These are phyloP conservation scores for Colletotrichum eremochloae DNA, from an alignment of 2,329 filamentous ascomycete species.

Conservation along the genomic window DNA sequence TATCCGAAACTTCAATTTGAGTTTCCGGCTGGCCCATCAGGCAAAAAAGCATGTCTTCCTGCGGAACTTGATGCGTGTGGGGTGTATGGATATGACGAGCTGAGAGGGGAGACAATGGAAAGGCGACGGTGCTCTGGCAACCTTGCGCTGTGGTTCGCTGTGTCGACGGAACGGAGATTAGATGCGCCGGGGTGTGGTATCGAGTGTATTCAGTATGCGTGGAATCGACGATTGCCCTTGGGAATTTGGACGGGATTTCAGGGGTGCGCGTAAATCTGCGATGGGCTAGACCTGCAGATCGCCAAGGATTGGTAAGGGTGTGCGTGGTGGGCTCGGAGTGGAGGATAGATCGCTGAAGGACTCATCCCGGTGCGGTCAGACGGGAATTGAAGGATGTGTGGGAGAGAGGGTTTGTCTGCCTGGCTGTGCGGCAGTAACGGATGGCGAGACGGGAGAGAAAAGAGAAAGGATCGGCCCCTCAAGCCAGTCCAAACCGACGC, in stretches of 20 bases:
- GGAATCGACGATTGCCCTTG: slow-evolving; percentile 25
- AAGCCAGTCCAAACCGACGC: not conserved
- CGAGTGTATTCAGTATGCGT: not conserved
- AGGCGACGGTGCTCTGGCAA: not conserved
- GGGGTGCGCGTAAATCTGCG: slow-evolving; percentile 5
- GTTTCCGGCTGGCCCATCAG: not conserved
- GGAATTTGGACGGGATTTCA: slow-evolving; percentile 6
- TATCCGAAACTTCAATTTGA: not conserved
- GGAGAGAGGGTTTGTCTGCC: not conserved
- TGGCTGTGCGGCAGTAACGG: not conserved
- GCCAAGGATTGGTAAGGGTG: slow-evolving; percentile 20
- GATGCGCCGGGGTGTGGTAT: slow-evolving; percentile 21
- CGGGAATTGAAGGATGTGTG: slow-evolving; percentile 25
- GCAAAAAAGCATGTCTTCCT: not conserved
- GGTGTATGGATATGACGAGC: slow-evolving; percentile 8
- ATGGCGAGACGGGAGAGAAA: slow-evolving; percentile 9
- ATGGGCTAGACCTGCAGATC: slow-evolving; percentile 40
- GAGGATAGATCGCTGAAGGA: slow-evolving; percentile 35
- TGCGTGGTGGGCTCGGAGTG: slow-evolving; percentile 4
- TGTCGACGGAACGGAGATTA: slow-evolving; percentile 23
- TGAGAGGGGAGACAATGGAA: not conserved
- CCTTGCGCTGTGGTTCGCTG: slow-evolving; percentile 12
- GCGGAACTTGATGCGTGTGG: not conserved
- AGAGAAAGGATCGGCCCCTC: slow-evolving; percentile 34
- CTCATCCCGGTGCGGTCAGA: slow-evolving; percentile 30